These are phyloP conservation scores for Flagelloscypha sp. DNA, from an alignment of 768 basidiomycete species.

Conservation along the genomic window DNA sequence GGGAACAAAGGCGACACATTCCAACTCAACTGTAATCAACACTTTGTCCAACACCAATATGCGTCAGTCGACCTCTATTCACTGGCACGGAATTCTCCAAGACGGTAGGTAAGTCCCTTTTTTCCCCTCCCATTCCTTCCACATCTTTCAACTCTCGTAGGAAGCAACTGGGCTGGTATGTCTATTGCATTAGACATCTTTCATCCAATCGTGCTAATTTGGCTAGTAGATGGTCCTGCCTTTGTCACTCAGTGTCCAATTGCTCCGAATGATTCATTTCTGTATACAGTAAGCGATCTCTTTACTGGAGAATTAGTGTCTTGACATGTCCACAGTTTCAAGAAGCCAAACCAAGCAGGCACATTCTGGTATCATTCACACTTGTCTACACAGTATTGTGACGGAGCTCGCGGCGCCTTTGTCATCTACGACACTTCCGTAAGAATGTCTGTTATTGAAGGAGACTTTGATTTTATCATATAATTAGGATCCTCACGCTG, in stretches of 20 bases:
- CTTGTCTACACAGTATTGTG: constrained; percentile 29
- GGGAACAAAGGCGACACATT: constrained; percentile 27
- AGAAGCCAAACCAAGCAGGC: constrained; percentile 19
- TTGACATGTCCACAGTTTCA: constrained; percentile 20
- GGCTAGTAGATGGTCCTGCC: too few species aligned
- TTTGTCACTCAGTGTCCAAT: constrained; percentile 30
- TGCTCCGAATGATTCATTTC: constrained; percentile 18
- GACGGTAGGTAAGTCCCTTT: too few species aligned
- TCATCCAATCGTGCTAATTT: too few species aligned
- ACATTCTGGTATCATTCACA: constrained; percentile 18
- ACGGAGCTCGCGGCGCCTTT: constrained; percentile 31
- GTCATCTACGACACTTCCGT: constrained; percentile 27
- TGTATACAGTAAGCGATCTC: too few species aligned
- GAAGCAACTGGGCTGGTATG: too few species aligned
- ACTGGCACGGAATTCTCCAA: too few species aligned
- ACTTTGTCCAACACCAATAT: constrained; percentile 27
- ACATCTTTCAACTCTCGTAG: constrained; percentile 14
- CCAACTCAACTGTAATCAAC: constrained; percentile 29
- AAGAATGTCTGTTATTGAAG: too few species aligned
- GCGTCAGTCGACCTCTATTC: constrained; percentile 30
- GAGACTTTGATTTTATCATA: constrained; percentile 10
- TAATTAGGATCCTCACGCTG: constrained; percentile 23
- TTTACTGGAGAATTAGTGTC: too few species aligned
- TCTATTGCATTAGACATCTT: too few species aligned
- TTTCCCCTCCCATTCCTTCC: too few species aligned